These are phyloP conservation scores for Capronia americana DNA, from an alignment of 2,329 filamentous ascomycete species.

Conservation along the genomic window DNA sequence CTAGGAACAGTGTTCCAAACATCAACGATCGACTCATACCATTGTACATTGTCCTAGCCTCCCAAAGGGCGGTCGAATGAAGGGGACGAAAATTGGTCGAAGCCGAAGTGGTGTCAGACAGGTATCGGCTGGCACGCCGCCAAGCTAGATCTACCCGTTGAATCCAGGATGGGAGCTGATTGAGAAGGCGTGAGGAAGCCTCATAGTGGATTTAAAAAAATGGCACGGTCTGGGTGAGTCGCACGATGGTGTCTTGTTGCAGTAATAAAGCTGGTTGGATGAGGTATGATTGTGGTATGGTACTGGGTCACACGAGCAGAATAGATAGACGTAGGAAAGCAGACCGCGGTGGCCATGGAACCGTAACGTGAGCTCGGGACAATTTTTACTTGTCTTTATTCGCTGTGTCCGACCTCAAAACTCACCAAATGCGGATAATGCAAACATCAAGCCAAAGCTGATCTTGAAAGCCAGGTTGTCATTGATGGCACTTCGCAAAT, in stretches of 20 bases:
- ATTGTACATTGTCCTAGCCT: not conserved
- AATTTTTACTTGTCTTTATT: not conserved
- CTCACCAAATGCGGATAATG: conserved; percentile 52
- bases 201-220: not conserved
- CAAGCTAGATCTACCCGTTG: not conserved
- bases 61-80: not conserved
- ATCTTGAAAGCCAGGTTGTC: conserved; percentile 54
- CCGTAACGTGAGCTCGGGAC: not conserved
- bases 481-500: conserved; percentile 48
- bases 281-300: too few relatives aligned
- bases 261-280: too few relatives aligned
- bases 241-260: not conserved
- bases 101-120: not conserved
- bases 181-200: not conserved
- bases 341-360: not conserved
- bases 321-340: not conserved
- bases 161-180: not conserved
- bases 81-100: not conserved
- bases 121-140: not conserved
- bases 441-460: conserved; percentile 54
- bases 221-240: not conserved
- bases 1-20: not conserved
- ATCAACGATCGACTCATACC: not conserved
- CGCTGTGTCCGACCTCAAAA: conserved; percentile 23
- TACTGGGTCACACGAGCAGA: too few relatives aligned